Conservation (phyloP, 352 stramenopile species). For the Phytopythium chamaehyphon region DNA sequence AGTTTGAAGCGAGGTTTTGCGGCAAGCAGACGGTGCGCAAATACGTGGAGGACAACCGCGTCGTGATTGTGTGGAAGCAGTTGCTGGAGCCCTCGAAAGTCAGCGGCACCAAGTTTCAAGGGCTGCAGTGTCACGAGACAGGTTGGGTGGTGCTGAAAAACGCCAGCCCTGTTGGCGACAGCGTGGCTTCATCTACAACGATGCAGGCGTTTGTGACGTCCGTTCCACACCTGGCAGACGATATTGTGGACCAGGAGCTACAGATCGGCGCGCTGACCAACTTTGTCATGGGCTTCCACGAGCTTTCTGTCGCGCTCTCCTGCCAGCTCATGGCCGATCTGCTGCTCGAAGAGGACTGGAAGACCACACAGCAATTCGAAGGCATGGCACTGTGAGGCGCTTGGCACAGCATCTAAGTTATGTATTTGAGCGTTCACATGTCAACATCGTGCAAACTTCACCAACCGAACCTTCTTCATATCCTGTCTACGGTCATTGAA, state of each 20-base stretch:
- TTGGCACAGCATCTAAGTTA: background rate
- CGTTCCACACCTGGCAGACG: conserved; percentile 41
- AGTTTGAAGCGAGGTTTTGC: conserved; percentile 28
- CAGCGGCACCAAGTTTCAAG: conserved; percentile 21
- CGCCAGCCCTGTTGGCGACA: background rate
- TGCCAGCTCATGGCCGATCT: conserved; percentile 27
- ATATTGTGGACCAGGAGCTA: conserved; percentile 30
- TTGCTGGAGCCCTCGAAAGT: conserved; percentile 35
- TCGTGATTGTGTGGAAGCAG: conserved; percentile 47
- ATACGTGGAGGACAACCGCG: conserved; percentile 19
- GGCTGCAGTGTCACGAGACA: conserved; percentile 26
- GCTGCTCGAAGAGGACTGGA: conserved; percentile 45
- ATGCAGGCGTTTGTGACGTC: conserved; percentile 52
- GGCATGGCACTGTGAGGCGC: conserved; percentile 4
- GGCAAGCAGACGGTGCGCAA: conserved; percentile 41
- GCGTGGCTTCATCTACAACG: conserved; percentile 14
- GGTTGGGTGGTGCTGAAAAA: conserved; percentile 25
- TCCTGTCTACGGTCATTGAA: no score
- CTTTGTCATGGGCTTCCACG: conserved; percentile 33
- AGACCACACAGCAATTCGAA: conserved; percentile 20
- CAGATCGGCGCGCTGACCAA: conserved; percentile 30
- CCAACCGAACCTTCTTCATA: no score
- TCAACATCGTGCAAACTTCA: no score
- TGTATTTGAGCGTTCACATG: no score
- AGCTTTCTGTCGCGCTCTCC: conserved; percentile 22